Conservation (phyloP, 164 flowering plant genomes). For the Berberis vulgaris region DNA sequence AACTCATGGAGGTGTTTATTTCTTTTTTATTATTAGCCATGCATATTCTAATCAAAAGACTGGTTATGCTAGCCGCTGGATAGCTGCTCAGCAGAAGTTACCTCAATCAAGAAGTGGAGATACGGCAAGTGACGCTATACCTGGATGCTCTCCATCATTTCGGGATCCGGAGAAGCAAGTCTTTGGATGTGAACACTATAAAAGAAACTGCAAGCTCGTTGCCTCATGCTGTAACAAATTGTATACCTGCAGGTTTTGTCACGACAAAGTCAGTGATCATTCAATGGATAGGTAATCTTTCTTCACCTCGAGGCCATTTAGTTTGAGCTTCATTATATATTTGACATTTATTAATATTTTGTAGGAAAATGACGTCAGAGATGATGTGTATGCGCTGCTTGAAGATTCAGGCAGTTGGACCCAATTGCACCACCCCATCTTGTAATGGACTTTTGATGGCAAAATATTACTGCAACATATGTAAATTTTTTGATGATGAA, state of each 20-base stretch:
- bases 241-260: constrained; percentile 85
- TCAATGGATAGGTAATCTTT: constrained; percentile 77
- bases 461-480: constrained; percentile 74
- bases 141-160: constrained; percentile 70
- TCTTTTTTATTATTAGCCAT: background rate
- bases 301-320: background rate
- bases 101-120: constrained; percentile 45
- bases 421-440: constrained; percentile 69
- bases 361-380: constrained; percentile 77
- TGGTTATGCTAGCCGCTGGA: constrained; percentile 64
- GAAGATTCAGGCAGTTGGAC: constrained; percentile 79
- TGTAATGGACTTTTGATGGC: constrained; percentile 79
- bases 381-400: constrained; percentile 97
- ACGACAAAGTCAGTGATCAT: constrained; percentile 91
- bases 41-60: constrained; percentile 1
- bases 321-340: constrained; percentile 3
- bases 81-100: constrained; percentile 87
- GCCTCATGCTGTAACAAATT: constrained; percentile 91
- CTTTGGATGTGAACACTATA: constrained; percentile 95
- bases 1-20: background rate
- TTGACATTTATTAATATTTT: constrained; percentile 10
- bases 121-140: constrained; percentile 33
- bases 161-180: constrained; percentile 60
- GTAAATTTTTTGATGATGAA: constrained; percentile 97
- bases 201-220: constrained; percentile 85